A percentile compares a stretch with the other conserved stretches of the same genome.
phyloP scores from a whole-genome alignment of 1,284 basidiomycete genomes.

The Neonothopanus nambi region DNA sequence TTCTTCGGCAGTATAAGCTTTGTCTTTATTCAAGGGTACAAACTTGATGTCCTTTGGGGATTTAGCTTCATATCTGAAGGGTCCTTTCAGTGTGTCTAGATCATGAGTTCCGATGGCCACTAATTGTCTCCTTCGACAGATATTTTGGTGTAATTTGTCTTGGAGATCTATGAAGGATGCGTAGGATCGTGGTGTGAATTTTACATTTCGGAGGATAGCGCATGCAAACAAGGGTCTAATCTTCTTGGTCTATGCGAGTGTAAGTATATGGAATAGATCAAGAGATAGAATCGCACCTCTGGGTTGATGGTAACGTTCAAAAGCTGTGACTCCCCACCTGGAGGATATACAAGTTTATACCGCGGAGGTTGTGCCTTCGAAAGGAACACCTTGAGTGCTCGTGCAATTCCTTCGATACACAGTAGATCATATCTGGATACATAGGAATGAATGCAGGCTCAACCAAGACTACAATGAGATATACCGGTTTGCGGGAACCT shows the following conservation, averaged over 20 bases:
- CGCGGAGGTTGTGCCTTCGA: conserved; percentile 68
- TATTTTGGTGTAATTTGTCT: conserved; percentile 97
- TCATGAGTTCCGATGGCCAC: conserved; percentile 99
- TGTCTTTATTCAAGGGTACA: conserved; percentile 78
- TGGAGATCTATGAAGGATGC: conserved; percentile 98
- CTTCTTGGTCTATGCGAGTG: conserved; percentile 58
- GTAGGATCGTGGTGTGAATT: conserved; percentile 88
- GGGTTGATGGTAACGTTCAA: conserved; percentile 69
- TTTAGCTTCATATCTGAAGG: conserved; percentile 91
- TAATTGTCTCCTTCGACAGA: conserved; percentile 87
- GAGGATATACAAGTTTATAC: conserved; percentile 73
- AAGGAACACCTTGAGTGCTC: conserved; percentile 87
- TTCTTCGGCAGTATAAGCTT: conserved; percentile 78
- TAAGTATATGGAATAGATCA: conserved; percentile 5
- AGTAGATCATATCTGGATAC: conserved; percentile 88
- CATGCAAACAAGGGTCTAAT: conserved; percentile 92
- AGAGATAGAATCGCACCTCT: conserved; percentile 56
- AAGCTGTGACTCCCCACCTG: conserved; percentile 63
- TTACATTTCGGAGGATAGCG: conserved; percentile 88
- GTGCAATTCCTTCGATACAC: conserved; percentile 94
- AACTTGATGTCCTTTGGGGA: conserved; percentile 92
- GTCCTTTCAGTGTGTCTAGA: conserved; percentile 83
- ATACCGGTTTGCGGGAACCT: conserved; percentile 93
- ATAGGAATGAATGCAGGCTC: conserved; percentile 2
- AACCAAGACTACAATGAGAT: conserved; percentile 15